A percentile compares a stretch with the other conserved stretches of the same genome.
These are phyloP conservation scores for Chytriomyces sp. DNA, from an alignment of 192 early-diverging fungal species.

Conservation along the genomic window DNA sequence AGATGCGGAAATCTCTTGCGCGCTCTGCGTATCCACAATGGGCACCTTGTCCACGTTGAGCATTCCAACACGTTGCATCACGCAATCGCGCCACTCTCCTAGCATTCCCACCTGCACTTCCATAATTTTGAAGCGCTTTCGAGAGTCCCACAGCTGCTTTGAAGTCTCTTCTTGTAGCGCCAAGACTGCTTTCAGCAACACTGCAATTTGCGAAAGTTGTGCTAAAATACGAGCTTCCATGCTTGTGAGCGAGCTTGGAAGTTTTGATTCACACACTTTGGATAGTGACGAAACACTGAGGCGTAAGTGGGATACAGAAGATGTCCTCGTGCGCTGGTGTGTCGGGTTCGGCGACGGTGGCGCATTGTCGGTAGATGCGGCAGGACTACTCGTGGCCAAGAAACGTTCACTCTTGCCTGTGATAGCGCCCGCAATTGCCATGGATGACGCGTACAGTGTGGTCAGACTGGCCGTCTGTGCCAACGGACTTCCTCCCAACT, in stretches of 20 bases:
- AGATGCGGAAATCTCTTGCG: background rate
- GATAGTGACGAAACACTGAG: conserved; percentile 1
- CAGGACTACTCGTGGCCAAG: background rate
- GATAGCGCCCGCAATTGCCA: background rate
- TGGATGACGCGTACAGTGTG: conserved; percentile 2
- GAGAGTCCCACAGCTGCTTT: conserved; percentile 2
- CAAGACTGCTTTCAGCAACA: conserved; percentile 1
- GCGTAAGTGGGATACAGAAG: conserved; percentile 4
- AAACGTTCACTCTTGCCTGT: background rate
- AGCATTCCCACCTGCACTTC: background rate
- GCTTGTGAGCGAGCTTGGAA: background rate
- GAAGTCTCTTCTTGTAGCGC: conserved; percentile 14
- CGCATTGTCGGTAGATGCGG: background rate
- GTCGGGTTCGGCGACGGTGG: background rate
- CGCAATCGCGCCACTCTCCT: conserved; percentile 38
- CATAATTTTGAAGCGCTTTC: background rate
- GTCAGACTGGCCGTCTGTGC: background rate
- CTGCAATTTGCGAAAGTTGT: conserved; percentile 5
- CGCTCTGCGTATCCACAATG: conserved; percentile 10
- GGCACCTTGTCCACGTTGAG: conserved; percentile 48
- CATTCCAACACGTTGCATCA: conserved; percentile 27
- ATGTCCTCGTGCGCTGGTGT: background rate
- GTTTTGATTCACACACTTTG: background rate
- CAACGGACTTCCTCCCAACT: background rate
- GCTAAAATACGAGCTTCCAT: conserved; percentile 12